A percentile compares a stretch with the other conserved stretches of the same genome.
These are phyloP conservation scores for Musa acuminata DNA, from an alignment of 176 grass and related monocot species.

Conservation along the genomic window DNA sequence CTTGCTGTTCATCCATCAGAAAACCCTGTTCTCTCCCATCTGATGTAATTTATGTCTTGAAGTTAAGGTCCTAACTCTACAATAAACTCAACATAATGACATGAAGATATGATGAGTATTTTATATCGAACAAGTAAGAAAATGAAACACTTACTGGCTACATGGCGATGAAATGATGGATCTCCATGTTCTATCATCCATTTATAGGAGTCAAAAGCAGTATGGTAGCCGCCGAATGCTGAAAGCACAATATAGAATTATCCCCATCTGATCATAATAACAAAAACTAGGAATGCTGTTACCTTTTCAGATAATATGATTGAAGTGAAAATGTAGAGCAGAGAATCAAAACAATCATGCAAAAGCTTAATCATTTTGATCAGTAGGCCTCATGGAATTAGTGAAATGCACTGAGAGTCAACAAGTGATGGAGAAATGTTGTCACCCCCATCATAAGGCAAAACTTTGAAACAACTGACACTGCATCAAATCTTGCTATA, in stretches of 20 bases:
- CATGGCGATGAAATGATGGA: conserved; percentile 81
- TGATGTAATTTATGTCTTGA: too few relatives aligned
- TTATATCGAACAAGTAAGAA: neutral
- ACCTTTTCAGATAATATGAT: neutral
- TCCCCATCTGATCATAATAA: neutral
- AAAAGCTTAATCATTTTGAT: neutral
- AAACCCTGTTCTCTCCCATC: neutral
- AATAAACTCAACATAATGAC: too few relatives aligned
- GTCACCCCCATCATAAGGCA: too few relatives aligned
- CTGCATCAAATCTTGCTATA: too few relatives aligned
- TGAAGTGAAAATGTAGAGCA: neutral
- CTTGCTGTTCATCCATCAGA: neutral
- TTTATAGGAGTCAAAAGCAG: conserved; percentile 57
- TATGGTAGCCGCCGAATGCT: conserved; percentile 95
- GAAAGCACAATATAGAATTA: conserved; percentile 23
- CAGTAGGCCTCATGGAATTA: neutral
- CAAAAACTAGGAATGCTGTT: neutral
- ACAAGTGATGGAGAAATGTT: too few relatives aligned
- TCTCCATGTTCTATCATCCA: conserved; percentile 87
- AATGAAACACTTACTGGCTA: conserved; percentile 62
- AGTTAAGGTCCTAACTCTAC: too few relatives aligned
- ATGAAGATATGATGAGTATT: too few relatives aligned
- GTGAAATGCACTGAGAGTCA: neutral
- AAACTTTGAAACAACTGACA: too few relatives aligned
- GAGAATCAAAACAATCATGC: too few relatives aligned